A percentile compares a stretch with the other conserved stretches of the same genome.
Conservation (phyloP, 164 flowering plant species). For the Annona squamosa region DNA sequence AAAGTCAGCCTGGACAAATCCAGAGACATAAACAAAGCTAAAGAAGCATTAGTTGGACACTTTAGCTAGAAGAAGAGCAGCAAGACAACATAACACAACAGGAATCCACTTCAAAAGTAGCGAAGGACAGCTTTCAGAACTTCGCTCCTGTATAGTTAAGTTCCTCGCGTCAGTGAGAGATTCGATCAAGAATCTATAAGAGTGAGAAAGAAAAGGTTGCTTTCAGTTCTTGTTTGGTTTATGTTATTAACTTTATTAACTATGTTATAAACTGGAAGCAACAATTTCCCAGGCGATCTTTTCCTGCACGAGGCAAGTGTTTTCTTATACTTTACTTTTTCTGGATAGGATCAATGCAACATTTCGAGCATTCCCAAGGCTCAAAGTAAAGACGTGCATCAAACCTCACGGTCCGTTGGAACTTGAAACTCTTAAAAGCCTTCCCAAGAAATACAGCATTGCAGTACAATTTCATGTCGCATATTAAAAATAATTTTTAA, state of each 20-base stretch:
- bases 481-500: too few relatives aligned
- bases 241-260: neutral
- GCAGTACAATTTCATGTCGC: neutral
- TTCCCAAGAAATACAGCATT: slow-evolving; percentile 5
- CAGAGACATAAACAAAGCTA: slow-evolving; percentile 2
- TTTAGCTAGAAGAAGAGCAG: slow-evolving; percentile 2
- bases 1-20: slow-evolving; percentile 1
- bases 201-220: slow-evolving; percentile 11
- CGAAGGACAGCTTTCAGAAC: slow-evolving; percentile 15
- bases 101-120: slow-evolving; percentile 15
- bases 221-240: slow-evolving; percentile 15
- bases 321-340: slow-evolving; percentile 5
- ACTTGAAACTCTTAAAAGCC: slow-evolving; percentile 15
- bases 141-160: slow-evolving; percentile 13
- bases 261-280: slow-evolving; percentile 8
- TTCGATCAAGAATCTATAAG: slow-evolving; percentile 19
- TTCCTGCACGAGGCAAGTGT: slow-evolving; percentile 2
- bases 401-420: slow-evolving; percentile 11
- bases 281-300: slow-evolving; percentile 21
- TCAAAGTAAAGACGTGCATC: slow-evolving; percentile 15
- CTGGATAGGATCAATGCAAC: slow-evolving; percentile 2
- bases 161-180: slow-evolving; percentile 15
- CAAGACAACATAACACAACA: slow-evolving; percentile 4
- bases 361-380: slow-evolving; percentile 5
- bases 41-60: neutral